Evolutionary conservation across 345 rosid species (phyloP), one percentile per base, ranked within the genome.

Genomic region (Populus davidiana): DNA sequence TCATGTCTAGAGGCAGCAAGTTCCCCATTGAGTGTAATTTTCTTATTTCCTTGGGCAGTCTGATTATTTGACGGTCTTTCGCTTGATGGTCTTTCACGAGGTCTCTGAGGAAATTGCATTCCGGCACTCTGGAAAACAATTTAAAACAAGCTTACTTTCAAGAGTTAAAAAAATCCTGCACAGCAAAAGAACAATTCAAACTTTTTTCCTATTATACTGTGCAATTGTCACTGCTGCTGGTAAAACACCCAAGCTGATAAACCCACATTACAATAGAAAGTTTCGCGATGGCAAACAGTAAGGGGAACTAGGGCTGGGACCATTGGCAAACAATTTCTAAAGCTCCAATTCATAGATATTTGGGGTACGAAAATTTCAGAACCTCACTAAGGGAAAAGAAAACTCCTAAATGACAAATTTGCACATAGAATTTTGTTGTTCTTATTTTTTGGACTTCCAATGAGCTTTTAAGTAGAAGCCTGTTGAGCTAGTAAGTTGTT

Each of bases 31-130:
- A 89, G 88, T 20, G 91, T 85, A 79, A 38, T 86, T 80, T 71
- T 84, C 27, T 82, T 84, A 77, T 80, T 78, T 41, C 82, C 84
- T 72, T 78, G 86, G 29, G 88, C 77, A 72, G 89, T 23, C 50
- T 87, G 86, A 63, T 52, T 71, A 75, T 71, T 82, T 1, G 81
- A 36, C 72, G 78, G 83, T 54, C 61, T 52, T 47, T 29, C 31
- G 1, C 31, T 29, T 29, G 31, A 29, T 29, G 31, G 31, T 29
- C 31, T 29, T 29, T 75, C 75, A 38, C 10, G 78, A 43, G 89
- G 77, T 74, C 94, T 86, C 76, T 87, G 94, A 71, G 97, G 87
- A 86, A 95, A 93, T 73, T 92, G 86, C 71, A 95, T 96, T 76
- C 99, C 99, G 29, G 94, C 89, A 66, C 83, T 77, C 98, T 95